These are phyloP conservation scores for Lanmaoa rubissima DNA, from an alignment of 768 basidiomycete genomes.

Conservation along the genomic window DNA sequence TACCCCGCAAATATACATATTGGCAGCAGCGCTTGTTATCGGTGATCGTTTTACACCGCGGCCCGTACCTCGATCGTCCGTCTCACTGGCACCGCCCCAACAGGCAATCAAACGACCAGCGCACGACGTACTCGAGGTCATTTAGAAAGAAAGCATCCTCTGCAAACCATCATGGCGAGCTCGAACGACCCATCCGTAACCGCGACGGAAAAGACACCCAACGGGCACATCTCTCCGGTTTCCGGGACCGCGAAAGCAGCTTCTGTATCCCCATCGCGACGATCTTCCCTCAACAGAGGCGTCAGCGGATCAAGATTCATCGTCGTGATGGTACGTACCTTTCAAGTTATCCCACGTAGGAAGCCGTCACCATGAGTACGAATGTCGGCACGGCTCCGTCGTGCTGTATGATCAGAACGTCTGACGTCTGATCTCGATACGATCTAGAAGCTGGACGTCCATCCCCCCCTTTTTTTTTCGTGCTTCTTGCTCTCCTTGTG, in stretches of 20 bases:
- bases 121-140: not conserved
- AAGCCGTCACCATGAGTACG: not conserved
- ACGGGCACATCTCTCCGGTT: not conserved
- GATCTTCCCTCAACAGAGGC: not conserved
- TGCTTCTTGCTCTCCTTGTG: not conserved
- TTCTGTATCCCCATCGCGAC: not conserved
- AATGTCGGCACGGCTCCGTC: not conserved
- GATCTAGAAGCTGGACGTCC: not conserved
- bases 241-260: not conserved
- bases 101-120: not conserved
- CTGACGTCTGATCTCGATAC: not conserved
- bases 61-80: too few relatives aligned
- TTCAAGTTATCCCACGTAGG: not conserved
- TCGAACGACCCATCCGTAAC: too few relatives aligned
- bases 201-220: too few relatives aligned
- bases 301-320: conserved; percentile 33
- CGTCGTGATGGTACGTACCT: conserved; percentile 47
- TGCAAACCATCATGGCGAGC: not conserved
- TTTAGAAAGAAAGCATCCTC: too few relatives aligned
- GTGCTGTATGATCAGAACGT: not conserved
- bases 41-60: too few relatives aligned
- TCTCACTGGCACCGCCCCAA: too few relatives aligned
- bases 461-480: not conserved
- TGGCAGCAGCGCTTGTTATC: too few relatives aligned
- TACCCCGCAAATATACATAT: too few relatives aligned